These are phyloP conservation scores for Crithidia bombi DNA, from an alignment of 208 protist genomes.

Conservation along the genomic window DNA sequence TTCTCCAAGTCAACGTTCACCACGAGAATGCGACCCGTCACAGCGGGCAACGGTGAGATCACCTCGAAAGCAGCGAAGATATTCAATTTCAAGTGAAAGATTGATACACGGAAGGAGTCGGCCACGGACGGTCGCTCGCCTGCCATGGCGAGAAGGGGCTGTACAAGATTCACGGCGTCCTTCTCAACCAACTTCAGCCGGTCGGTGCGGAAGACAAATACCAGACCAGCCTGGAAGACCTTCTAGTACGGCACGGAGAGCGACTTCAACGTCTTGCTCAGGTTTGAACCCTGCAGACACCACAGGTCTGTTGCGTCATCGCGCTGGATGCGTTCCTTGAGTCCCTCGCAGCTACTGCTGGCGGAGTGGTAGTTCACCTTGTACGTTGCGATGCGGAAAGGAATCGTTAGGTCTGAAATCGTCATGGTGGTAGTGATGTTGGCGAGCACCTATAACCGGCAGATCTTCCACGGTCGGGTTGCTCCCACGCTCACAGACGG, in stretches of 20 bases:
- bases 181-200: not conserved
- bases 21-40: conserved; percentile 3
- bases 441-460: too few species aligned
- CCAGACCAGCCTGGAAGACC: not conserved
- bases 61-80: conserved; percentile 12
- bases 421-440: too few species aligned
- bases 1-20: conserved; percentile 24
- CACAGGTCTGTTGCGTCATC: conserved; percentile 14
- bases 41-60: not conserved
- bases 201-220: conserved; percentile 9
- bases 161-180: conserved; percentile 5
- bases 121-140: conserved; percentile 5
- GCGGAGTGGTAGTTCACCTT: conserved; percentile 18
- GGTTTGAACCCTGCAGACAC: conserved; percentile 21
- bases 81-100: conserved; percentile 10
- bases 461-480: too few species aligned
- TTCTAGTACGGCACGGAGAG: not conserved
- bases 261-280: conserved; percentile 17
- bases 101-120: conserved; percentile 12
- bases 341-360: conserved; percentile 7
- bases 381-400: conserved; percentile 13
- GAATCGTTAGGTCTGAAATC: not conserved
- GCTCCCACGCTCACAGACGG: too few species aligned
- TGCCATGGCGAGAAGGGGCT: not conserved
- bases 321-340: conserved; percentile 4